Conservation (phyloP, 2,329 filamentous ascomycete genomes). For the Fusarium acutatum region DNA sequence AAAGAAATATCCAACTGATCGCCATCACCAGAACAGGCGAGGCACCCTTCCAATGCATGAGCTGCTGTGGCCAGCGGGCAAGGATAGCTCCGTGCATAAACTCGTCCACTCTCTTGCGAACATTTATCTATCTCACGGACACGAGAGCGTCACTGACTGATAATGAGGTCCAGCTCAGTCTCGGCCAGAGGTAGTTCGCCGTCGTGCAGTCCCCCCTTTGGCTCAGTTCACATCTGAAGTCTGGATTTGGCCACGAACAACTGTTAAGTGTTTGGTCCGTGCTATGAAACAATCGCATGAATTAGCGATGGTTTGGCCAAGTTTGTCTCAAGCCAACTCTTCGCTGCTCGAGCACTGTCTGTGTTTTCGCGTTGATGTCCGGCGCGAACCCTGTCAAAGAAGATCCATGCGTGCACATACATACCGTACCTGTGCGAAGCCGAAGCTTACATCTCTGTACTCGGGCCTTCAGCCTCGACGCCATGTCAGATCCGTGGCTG, state of each 20-base stretch:
- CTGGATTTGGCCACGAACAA: neutral
- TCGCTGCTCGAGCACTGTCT: neutral
- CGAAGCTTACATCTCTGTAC: neutral
- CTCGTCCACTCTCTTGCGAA: neutral
- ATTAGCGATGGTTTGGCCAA: neutral
- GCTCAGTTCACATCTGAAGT: neutral
- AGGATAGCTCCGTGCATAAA: neutral
- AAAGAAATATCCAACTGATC: neutral
- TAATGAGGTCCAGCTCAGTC: neutral
- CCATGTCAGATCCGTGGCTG: slow-evolving; percentile 21
- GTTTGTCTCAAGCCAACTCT: neutral
- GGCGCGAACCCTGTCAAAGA: neutral
- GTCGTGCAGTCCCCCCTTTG: neutral
- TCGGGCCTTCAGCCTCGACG: slow-evolving; percentile 13
- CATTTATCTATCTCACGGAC: neutral
- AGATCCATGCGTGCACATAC: neutral
- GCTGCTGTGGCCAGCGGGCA: neutral
- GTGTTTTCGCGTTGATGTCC: neutral
- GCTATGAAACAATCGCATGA: neutral
- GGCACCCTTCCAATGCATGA: neutral
- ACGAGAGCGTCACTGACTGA: neutral
- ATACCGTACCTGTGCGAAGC: neutral
- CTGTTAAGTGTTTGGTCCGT: neutral
- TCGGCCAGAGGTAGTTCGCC: neutral
- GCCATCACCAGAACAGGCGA: neutral